phyloP scores from a whole-genome alignment of 2,329 filamentous ascomycete genomes.

The Pyricularia grisea region DNA sequence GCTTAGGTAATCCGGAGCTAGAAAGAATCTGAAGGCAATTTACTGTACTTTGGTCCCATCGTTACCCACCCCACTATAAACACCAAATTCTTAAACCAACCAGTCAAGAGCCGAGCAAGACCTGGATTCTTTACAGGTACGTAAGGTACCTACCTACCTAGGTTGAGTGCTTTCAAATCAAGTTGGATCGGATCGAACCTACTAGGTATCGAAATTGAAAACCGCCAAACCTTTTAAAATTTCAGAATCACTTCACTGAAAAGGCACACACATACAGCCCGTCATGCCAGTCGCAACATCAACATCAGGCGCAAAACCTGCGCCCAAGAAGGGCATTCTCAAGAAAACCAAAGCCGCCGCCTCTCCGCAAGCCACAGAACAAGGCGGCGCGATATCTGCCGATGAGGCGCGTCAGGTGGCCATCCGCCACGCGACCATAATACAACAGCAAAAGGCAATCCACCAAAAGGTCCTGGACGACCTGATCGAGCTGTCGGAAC shows the following conservation, averaged over 20 bases:
- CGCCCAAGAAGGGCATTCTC: constrained; percentile 45
- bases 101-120: not conserved
- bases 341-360: constrained; percentile 43
- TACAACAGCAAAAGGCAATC: constrained; percentile 73
- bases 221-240: too few relatives aligned
- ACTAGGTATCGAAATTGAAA: too few relatives aligned
- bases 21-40: not conserved
- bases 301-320: constrained; percentile 12
- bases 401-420: constrained; percentile 53
- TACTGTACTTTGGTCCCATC: not conserved
- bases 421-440: constrained; percentile 69
- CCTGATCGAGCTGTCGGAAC: constrained; percentile 61
- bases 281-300: constrained; percentile 31
- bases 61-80: not conserved
- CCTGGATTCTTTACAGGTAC: too few relatives aligned
- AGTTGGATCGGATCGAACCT: not conserved
- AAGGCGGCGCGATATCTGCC: constrained; percentile 17
- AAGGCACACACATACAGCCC: not conserved
- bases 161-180: not conserved
- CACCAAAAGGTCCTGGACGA: constrained; percentile 64
- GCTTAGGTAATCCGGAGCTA: not conserved
- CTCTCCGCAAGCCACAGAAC: constrained; percentile 24
- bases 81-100: not conserved
- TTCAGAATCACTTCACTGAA: not conserved
- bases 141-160: too few relatives aligned